Base-by-base conservation (phyloP, 805 yeast species). In the Maudiozyma barnettii region DNA sequence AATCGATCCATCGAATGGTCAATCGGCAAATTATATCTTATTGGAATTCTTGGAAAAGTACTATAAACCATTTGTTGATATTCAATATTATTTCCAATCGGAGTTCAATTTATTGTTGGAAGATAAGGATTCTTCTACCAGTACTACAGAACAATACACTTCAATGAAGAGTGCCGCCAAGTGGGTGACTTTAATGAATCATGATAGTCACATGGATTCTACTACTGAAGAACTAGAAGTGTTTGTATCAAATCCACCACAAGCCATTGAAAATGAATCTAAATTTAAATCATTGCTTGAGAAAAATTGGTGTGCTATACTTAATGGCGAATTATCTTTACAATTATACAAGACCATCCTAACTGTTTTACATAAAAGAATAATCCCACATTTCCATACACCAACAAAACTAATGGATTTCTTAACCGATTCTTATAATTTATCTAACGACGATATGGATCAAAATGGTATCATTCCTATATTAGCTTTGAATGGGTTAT, bases 381-480 rank as follows among this genome's bases (percentile, higher is more conserved):
- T 93, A 39, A 82, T 91, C 35, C 96, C 97, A 36, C 77, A 75
- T 59, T 76, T 88, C 74, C 74, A 77, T 41, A 81, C 80, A 53
- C 95, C 98, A 6, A 84, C 86, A 39, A 73, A 77, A 51, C 68
- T 93, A 41, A 90, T 93, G 96, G 99, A 91, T 68, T 93, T 91
- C 62, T 71, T 91, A 50, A 88, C 96, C 0, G 95, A 86, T 51
- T 82, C 95, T 2, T 90, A 88, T 60, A 74, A 84, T 54, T 39
- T 70, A 59, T 56, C 55, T 37, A 47, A 47, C 23, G 44, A 47
- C 3, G 58, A 61, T 41, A 59, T 56, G 33, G 46, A 44, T 59
- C 38, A 72, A 58, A 71, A 78, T 41, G 80, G 78, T 4, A 73
- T 82, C 6, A 70, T 82, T 13, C 83, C 90, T 16, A 77, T 91